Percentiles rank a stretch among this genome's conserved stretches.
Conservation (phyloP, 1,284 basidiomycete species). For the Ganoderma meredithae region DNA sequence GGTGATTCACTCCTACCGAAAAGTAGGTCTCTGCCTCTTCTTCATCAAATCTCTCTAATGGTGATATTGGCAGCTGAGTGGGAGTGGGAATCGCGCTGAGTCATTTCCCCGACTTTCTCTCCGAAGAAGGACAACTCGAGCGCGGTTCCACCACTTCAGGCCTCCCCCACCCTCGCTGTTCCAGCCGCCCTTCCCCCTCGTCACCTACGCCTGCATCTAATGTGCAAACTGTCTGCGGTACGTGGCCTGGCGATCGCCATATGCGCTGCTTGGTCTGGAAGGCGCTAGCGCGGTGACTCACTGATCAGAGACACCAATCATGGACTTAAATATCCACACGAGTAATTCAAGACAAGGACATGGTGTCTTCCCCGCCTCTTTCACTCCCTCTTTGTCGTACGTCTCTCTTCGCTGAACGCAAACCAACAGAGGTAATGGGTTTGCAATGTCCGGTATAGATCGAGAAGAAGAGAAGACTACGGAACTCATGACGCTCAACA, state of each 20-base stretch:
- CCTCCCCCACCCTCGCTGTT: not conserved
- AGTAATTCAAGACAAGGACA: not conserved
- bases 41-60: not conserved
- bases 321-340: not conserved
- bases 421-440: not conserved
- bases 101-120: not conserved
- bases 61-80: not conserved
- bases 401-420: not conserved
- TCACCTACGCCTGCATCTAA: not conserved
- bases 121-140: not conserved
- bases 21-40: not conserved
- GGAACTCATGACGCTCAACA: conserved; percentile 32
- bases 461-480: conserved; percentile 15
- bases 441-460: conserved; percentile 14
- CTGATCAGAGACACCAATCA: not conserved
- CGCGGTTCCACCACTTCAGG: not conserved
- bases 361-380: not conserved
- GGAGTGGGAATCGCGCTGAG: not conserved
- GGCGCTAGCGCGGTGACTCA: conserved; percentile 6
- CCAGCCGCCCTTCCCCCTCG: not conserved
- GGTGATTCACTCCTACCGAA: not conserved
- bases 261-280: not conserved
- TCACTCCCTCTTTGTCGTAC: not conserved
- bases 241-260: not conserved
- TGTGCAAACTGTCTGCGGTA: not conserved